Evolutionary conservation across 495 filamentous ascomycete species (phyloP).

Genomic region (Bacidia gigantensis): DNA sequence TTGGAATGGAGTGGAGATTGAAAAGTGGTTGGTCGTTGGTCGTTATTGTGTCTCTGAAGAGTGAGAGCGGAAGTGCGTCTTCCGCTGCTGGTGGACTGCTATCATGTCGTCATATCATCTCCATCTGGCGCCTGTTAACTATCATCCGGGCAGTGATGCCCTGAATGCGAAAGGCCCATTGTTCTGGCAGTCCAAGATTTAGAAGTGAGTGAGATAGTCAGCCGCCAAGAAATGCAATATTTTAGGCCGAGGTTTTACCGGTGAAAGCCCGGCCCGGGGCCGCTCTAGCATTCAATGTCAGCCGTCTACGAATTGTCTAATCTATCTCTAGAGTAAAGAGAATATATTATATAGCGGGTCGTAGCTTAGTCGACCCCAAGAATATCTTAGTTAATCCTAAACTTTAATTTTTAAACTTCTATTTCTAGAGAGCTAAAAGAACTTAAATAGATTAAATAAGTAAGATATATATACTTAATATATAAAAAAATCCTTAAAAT

Average conservation of each 20-base stretch:
- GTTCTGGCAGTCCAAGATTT: not conserved
- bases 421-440: too few species aligned
- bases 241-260: not conserved
- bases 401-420: too few species aligned
- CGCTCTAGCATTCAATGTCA: too few species aligned
- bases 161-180: not conserved
- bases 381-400: too few species aligned
- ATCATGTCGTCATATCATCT: not conserved
- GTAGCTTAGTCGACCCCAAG: too few species aligned
- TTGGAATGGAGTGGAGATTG: conserved; percentile 4
- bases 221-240: not conserved
- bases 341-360: too few species aligned
- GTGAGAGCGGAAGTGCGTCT: not conserved
- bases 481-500: too few species aligned
- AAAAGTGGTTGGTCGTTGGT: not conserved
- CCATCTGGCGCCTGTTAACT: not conserved
- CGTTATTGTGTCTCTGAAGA: not conserved
- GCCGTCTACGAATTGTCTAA: too few species aligned
- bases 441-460: too few species aligned
- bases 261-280: too few species aligned
- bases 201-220: not conserved
- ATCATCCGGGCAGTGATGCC: not conserved
- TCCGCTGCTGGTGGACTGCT: not conserved
- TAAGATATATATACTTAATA: too few species aligned
- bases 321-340: too few species aligned